These are phyloP conservation scores for Xylariaceae sp. DNA, from an alignment of 2,329 filamentous ascomycete genomes.

Conservation along the genomic window DNA sequence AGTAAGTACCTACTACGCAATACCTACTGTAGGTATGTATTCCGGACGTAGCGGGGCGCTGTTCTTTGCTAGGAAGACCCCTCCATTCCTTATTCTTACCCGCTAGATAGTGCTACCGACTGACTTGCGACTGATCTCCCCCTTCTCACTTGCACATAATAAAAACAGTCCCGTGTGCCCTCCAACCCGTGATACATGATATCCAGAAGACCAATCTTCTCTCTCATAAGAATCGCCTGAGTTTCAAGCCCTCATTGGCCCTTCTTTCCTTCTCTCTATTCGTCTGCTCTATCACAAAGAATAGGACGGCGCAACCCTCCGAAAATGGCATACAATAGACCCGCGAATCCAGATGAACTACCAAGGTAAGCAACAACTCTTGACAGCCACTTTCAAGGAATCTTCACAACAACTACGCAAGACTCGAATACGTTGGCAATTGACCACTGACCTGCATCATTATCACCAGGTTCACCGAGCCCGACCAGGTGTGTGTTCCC, in stretches of 20 bases:
- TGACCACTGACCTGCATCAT: constrained; percentile 15
- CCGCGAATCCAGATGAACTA: constrained; percentile 90
- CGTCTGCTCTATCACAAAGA: background rate
- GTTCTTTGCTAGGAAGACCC: background rate
- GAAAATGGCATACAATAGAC: constrained; percentile 87
- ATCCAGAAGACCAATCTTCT: background rate
- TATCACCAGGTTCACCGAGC: constrained; percentile 44
- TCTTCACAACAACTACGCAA: constrained; percentile 1
- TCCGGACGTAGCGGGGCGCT: background rate
- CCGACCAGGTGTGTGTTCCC: constrained; percentile 38
- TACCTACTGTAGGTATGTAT: background rate
- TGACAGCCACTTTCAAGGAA: background rate
- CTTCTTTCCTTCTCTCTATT: background rate
- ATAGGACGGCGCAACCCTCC: constrained; percentile 1
- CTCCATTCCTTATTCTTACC: too few relatives aligned
- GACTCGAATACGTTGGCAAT: constrained; percentile 4
- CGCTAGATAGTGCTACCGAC: background rate
- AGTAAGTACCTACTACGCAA: too few relatives aligned
- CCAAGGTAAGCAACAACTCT: constrained; percentile 62
- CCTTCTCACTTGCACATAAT: constrained; percentile 1
- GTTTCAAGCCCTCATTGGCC: background rate
- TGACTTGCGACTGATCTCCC: constrained; percentile 9
- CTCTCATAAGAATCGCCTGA: background rate
- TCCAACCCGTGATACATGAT: background rate
- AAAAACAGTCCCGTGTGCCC: background rate